A percentile compares a stretch with the other conserved stretches of the same genome.
These are phyloP conservation scores for Ilex aquifolium DNA, from an alignment of 257 asterid genomes.

Conservation along the genomic window DNA sequence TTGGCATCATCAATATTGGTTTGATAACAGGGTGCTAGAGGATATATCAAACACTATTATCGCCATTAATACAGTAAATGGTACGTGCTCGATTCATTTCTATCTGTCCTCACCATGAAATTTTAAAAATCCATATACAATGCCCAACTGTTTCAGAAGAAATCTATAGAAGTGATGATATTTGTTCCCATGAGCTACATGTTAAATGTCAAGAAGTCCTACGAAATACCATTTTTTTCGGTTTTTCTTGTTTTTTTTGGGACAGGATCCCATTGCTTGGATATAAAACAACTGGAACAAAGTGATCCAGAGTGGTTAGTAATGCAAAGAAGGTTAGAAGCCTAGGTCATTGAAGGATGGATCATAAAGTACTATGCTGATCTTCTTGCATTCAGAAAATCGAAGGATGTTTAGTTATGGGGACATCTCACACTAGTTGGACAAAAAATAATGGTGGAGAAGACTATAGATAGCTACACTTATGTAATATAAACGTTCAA, in stretches of 20 bases:
- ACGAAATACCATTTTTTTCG: no score
- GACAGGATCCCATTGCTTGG: conserved; percentile 65
- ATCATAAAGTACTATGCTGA: conserved; percentile 21
- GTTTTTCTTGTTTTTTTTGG: neutral
- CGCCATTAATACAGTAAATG: conserved; percentile 46
- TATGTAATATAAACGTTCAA: no score
- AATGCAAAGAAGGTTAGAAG: conserved; percentile 40
- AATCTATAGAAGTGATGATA: no score
- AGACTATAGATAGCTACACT: no score
- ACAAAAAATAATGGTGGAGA: no score
- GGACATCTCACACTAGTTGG: no score
- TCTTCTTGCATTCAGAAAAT: conserved; percentile 7
- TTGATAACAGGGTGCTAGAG: conserved; percentile 31
- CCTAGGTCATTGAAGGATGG: conserved; percentile 25
- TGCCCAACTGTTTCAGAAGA: no score
- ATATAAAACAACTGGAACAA: conserved; percentile 23
- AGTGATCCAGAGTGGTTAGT: conserved; percentile 59
- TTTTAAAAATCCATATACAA: no score
- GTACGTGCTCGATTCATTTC: conserved; percentile 18
- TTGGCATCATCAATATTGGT: no score
- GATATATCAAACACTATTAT: conserved; percentile 35
- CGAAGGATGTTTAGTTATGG: neutral
- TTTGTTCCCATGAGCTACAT: no score
- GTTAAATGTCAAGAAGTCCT: no score
- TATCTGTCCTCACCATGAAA: no score